phyloP scores from a whole-genome alignment of 257 asterid species.

The Voacanga thouarsii region DNA sequence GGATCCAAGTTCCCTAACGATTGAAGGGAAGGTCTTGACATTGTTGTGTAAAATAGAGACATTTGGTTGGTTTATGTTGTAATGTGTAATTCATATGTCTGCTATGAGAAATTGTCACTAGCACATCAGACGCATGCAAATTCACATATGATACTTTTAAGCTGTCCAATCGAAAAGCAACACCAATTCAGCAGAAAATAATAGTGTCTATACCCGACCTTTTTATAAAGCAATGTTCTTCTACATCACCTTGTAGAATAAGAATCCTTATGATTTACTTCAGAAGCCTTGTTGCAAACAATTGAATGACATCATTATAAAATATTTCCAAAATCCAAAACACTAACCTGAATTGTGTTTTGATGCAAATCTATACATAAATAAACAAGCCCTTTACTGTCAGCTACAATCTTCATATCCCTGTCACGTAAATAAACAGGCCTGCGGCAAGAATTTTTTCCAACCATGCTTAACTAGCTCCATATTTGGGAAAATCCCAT shows the following conservation, averaged over 20 bases:
- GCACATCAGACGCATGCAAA: background rate
- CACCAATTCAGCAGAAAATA: background rate
- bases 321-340: background rate
- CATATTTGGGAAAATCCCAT: too few species aligned
- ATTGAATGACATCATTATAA: background rate
- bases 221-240: background rate
- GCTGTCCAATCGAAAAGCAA: background rate
- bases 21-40: background rate
- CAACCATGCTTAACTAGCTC: background rate
- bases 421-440: background rate
- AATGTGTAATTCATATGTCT: background rate
- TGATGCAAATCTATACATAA: constrained; percentile 1
- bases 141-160: background rate
- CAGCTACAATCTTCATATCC: constrained; percentile 11
- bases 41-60: background rate
- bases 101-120: background rate
- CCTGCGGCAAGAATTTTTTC: constrained; percentile 16
- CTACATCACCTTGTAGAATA: background rate
- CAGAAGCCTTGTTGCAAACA: background rate
- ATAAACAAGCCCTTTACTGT: background rate
- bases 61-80: background rate
- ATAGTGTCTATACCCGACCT: background rate
- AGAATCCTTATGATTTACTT: background rate
- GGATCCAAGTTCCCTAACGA: background rate
- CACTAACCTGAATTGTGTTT: constrained; percentile 23